Base-by-base conservation (phyloP, 108 stramenopile genomes). In the Nitzschia putrida region DNA sequence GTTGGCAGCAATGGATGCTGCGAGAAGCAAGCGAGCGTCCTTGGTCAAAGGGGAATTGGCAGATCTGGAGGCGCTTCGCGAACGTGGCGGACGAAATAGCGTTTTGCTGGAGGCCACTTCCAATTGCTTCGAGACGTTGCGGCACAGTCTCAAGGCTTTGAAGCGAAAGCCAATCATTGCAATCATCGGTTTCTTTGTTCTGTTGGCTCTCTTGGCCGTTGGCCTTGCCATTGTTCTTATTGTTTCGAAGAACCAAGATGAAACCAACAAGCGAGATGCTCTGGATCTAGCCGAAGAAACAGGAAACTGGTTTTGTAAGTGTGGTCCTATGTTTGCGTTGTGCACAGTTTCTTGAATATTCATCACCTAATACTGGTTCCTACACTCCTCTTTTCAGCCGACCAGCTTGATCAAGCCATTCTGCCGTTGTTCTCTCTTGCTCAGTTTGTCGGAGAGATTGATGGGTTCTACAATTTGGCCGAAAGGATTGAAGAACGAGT, bases 381-480 rank as follows among this genome's bases (percentile, higher is more conserved):
- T 34, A 4, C 29, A 3, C 3, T 34, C 29, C 29, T 34, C 29
- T 44, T 41, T 21, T 14, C 34, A 69, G 68, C 73, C 16, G 51
- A 69, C 47, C 70, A 75, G 50, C 65, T 80, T 10, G 69, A 80
- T 66, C 51, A 54, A 45, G 74, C 74, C 23, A 64, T 80, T 44
- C 38, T 80, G 18, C 80, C 80, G 11, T 60, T 80, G 20, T 80
- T 80, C 34, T 49, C 64, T 26, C 8, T 80, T 56, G 68, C 80
- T 29, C 74, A 80, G 53, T 80, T 80, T 37, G 80, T 70, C 23
- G n/a, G 39, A 11, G 68, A 80, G 24, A 29, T 80, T 13, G 49
- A 55, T 22, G 52, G 60, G 18, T 80, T 80, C 63, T 42, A 66
- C 1, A 56, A 44, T 25, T 39, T 80, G 26, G 69, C 80, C 0